Evolutionary conservation across 805 yeast species (phyloP).

Genomic region (Kuraishia ogatae): DNA sequence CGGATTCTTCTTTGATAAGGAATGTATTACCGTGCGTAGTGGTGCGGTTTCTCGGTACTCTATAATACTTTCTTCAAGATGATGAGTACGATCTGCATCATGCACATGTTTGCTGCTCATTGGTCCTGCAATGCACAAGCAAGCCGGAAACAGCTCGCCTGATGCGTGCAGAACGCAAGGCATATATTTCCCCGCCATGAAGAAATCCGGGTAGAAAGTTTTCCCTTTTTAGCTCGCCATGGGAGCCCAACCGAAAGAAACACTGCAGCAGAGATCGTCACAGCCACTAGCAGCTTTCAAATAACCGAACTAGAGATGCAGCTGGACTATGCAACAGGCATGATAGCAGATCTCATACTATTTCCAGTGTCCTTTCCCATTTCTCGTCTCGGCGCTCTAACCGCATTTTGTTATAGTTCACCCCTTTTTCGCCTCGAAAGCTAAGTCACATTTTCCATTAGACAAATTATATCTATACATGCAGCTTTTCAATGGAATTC

Average conservation of each 20-base stretch:
- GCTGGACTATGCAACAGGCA: neutral
- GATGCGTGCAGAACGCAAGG: neutral
- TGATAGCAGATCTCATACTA: neutral
- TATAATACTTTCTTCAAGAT: too few species aligned
- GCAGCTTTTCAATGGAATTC: too few species aligned
- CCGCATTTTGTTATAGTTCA: too few species aligned
- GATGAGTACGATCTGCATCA: neutral
- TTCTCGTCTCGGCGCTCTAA: too few species aligned
- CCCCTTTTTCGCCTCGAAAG: too few species aligned
- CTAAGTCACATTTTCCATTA: too few species aligned
- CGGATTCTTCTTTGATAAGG: too few species aligned
- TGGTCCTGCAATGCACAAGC: neutral
- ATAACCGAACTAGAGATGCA: neutral
- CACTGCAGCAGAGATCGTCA: neutral
- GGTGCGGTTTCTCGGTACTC: too few species aligned
- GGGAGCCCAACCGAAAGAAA: neutral
- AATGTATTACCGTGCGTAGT: too few species aligned
- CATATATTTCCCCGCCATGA: neutral
- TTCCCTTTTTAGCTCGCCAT: neutral
- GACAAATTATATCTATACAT: too few species aligned
- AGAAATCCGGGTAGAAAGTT: neutral
- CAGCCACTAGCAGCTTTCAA: neutral
- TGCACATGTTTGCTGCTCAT: neutral
- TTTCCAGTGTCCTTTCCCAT: too few species aligned
- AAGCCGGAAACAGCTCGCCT: neutral